Base-by-base conservation (phyloP, 75 land plant species). In the Picea sitchensis region DNA sequence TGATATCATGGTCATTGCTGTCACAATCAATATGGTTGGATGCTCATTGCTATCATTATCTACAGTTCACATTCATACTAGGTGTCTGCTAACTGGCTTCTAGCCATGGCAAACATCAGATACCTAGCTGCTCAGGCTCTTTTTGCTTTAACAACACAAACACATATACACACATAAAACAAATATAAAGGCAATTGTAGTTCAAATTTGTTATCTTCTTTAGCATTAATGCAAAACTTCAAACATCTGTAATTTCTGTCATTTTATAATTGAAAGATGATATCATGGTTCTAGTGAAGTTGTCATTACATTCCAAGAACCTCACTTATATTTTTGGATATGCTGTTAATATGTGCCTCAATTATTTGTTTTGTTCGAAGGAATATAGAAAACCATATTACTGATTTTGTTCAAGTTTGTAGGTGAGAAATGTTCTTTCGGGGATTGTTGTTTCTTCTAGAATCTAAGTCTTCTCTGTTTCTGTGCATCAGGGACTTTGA, bases 401-500 rank as follows among this genome's bases (percentile, higher is more conserved):
- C 20, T 44, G 73, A 71, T 69, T 69, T 38, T 71, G 23, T 3
- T 71, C 20, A 38, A 20, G 9, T 71, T 69, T 71, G 41, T 71
- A 8, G 20, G 4, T 7, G 23, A 71, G 38, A 17, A 38, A 20
- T 69, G 18, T 41, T 36, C 41, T 69, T 18, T 18, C 34, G 7
- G 73, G 6, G 38, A 71, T 71, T 71, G 44, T 4, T 44, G 54
- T 71, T 71, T 21, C 23, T 41, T 41, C 20, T 65, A 36, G 18
- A 69, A 8, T 65, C 54, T 79, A 21, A 57, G 60, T 44, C 47
- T 36, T 68, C 26, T n/a, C 20, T 51, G 36, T 32, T 68, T 75
- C 34, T 12, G 11, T 75, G 71, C 23, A 68, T 56, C 81, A 95
- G 98, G 98, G 88, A 94, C 41, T 93, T 96, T 78, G 80, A 91